Base-by-base conservation (phyloP, 1,284 basidiomycete genomes). In the Exobasidium cylindrosporum region DNA sequence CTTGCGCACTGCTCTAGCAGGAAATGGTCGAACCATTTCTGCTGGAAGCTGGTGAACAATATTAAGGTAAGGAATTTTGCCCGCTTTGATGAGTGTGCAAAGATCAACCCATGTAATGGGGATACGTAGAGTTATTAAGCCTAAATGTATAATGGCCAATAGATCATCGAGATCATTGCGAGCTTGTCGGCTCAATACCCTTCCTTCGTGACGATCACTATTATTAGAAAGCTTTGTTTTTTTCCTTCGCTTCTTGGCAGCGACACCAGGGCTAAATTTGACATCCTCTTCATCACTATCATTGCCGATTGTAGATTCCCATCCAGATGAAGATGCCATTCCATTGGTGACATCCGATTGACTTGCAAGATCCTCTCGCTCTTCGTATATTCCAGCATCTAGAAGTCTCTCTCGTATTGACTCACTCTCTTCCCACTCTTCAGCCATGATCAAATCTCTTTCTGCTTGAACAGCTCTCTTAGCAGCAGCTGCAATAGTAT, bases 41-140 rank as follows among this genome's bases (percentile, higher is more conserved):
- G 72, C 65, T 0, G 92, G 90, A 1, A 96, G 81, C 32, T 85
- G 76, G 17, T 86, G 84, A 29, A 87, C 80, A 35, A 87, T 85
- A 70, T 93, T 88, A 52, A 97, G 83, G 81, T 92, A 96, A 0
- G 92, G 92, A 43, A 97, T 82, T 31, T 86, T 82, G 73, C 89
- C 88, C 24, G 82, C 82, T 69, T 91, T 88, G 50, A 93, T 86
- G 59, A 87, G 81, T 30, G 47, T 53, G 21, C 60, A 43, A 21
- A 75, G 54, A 49, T 75, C 73, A 14, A 50, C 45, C 66, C 71
- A 70, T 4, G 67, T 54, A 46, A 76, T 54, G 23, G 74, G 74
- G 0, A 75, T 58, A 40, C 73, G 65, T 54, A 70, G 62, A 24
- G 66, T 54, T 31, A 69, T 54, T n/a, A 76, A 55, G 1, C 69